phyloP scores from a whole-genome alignment of 805 yeast species.

The Suhomyces prunicola region DNA sequence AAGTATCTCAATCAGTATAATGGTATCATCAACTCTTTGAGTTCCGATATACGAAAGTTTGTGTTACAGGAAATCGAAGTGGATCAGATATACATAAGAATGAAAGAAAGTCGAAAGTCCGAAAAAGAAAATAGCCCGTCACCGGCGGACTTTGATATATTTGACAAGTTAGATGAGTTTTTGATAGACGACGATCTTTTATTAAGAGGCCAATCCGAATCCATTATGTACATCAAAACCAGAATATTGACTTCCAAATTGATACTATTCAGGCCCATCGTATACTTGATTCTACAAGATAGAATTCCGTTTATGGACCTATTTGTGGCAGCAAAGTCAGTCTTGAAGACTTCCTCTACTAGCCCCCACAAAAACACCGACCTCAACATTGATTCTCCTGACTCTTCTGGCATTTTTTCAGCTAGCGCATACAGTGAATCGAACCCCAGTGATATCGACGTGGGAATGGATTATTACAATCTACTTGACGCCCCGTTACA shows the following conservation, averaged over 20 bases:
- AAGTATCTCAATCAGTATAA: conserved; percentile 36
- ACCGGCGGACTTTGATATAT: conserved; percentile 10
- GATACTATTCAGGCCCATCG: conserved; percentile 31
- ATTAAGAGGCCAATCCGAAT: conserved; percentile 33
- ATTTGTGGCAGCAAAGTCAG: conserved; percentile 22
- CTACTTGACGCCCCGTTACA: conserved; percentile 24
- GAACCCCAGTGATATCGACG: conserved; percentile 9
- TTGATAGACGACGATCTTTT: conserved; percentile 32
- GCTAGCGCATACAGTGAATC: background rate
- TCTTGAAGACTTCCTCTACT: conserved; percentile 6
- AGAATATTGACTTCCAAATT: conserved; percentile 33
- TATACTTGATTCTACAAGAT: conserved; percentile 30
- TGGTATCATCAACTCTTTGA: conserved; percentile 34
- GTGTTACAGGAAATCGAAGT: conserved; percentile 31
- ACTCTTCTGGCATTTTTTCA: conserved; percentile 1
- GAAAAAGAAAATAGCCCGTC: conserved; percentile 9
- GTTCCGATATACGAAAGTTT: conserved; percentile 31
- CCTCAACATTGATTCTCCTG: conserved; percentile 4
- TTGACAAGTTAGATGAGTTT: conserved; percentile 32
- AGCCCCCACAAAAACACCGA: background rate
- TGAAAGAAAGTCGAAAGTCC: conserved; percentile 20
- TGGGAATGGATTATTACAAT: conserved; percentile 17
- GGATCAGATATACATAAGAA: conserved; percentile 25
- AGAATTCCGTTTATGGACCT: conserved; percentile 25
- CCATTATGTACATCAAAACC: conserved; percentile 38